These are phyloP conservation scores for Cadophora sp. DNA, from an alignment of 2,329 filamentous ascomycete genomes.

Conservation along the genomic window DNA sequence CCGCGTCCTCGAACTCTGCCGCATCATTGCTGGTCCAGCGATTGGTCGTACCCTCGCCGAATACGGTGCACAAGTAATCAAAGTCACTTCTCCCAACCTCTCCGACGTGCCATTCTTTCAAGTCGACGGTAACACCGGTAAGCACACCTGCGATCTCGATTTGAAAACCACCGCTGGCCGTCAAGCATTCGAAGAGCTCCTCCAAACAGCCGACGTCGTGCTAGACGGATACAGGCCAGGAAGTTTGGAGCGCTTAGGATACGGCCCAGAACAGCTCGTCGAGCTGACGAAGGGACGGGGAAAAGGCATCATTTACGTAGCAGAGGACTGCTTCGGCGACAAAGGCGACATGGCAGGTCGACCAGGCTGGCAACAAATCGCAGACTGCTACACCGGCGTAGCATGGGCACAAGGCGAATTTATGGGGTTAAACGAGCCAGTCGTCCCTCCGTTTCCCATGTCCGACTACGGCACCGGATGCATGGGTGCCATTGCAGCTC, in stretches of 20 bases:
- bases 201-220: conserved; percentile 69
- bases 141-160: conserved; percentile 69
- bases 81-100: conserved; percentile 71
- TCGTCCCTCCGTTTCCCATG: conserved; percentile 70
- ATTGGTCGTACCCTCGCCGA: conserved; percentile 76
- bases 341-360: conserved; percentile 67
- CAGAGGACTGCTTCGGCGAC: conserved; percentile 76
- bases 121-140: conserved; percentile 75
- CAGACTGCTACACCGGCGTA: conserved; percentile 53
- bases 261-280: conserved; percentile 61
- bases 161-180: conserved; percentile 62
- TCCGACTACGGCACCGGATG: conserved; percentile 75
- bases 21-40: conserved; percentile 78
- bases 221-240: conserved; percentile 75
- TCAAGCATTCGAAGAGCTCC: conserved; percentile 61
- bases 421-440: conserved; percentile 66
- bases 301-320: conserved; percentile 71
- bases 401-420: conserved; percentile 59
- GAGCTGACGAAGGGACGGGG: conserved; percentile 59
- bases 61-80: conserved; percentile 76
- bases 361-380: conserved; percentile 76
- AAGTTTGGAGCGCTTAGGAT: conserved; percentile 67
- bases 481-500: conserved; percentile 71
- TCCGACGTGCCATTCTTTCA: conserved; percentile 77
- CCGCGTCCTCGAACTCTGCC: conserved; percentile 76